Evolutionary conservation across 352 stramenopile species (phyloP), one percentile per base, ranked within the genome.

Genomic region (Pythium rhizo-oryzae): DNA sequence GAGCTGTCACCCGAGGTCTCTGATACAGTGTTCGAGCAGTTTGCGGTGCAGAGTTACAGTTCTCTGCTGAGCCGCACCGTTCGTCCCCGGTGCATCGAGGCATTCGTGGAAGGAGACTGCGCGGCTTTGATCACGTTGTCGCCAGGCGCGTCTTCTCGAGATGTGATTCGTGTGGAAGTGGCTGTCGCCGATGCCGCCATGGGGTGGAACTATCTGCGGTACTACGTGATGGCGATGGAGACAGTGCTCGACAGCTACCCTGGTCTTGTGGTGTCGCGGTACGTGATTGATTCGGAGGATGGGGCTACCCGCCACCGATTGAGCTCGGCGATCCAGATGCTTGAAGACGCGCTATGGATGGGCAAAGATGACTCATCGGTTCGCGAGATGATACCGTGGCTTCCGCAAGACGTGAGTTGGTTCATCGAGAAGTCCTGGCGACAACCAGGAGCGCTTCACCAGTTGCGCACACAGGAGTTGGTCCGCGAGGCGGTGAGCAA

Each of bases 11-110:
- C n/a, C 13, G 61, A 74, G 25, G 28, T 74, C 5, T 66, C 59
- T 0, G 67, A 74, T 8, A 70, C 61, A 3, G 61, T 70, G 16
- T 74, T 74, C 28, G 67, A 74, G 39, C 61, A 74, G 12, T 67
- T 70, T 35, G 67, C 61, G 5, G 67, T 74, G 19, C 55, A 67
- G n/a, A 74, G 67, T 41, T 63, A 74, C 61, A 59, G 51, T 2
- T n/a, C 53, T 2, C 43, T 49, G 2, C 54, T 65, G 13, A 30
- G 57, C 0, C 60, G 60, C 9, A 62, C 19, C 4, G 59, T 74
- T 6, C 47, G 30, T 18, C 24, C 6, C 1, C 65, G 66, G 8
- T 66, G 56, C n/a, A 72, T 72, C 46, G 66, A 72, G n/a, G 52
- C 59, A 24, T 55, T 61, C 25, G 46, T 58, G 4, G 23, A 59